phyloP scores from a whole-genome alignment of 2,329 filamentous ascomycete genomes.

The Juglanconis oblonga region DNA sequence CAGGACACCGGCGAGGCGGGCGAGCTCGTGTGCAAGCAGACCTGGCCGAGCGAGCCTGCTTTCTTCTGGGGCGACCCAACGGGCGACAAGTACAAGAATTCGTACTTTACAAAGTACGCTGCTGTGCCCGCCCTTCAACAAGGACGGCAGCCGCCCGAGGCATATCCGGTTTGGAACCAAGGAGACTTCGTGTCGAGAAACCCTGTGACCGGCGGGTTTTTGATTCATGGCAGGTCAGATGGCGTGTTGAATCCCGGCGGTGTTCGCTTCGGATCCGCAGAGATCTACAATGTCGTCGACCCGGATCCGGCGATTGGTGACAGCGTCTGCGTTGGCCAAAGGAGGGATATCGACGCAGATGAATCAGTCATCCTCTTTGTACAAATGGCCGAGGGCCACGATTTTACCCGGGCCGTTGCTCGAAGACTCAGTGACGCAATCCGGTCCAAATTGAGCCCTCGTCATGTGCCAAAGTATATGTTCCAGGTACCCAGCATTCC shows the following conservation, averaged over 20 bases:
- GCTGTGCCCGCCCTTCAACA: conserved; percentile 44
- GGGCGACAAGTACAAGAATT: conserved; percentile 55
- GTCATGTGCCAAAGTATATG: conserved; percentile 40
- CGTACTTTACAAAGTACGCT: conserved; percentile 49
- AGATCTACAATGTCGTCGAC: conserved; percentile 76
- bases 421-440: conserved; percentile 26
- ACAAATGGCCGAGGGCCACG: conserved; percentile 15
- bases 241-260: conserved; percentile 79
- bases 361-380: conserved; percentile 46
- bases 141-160: conserved; percentile 23
- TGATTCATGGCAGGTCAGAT: conserved; percentile 70
- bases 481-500: conserved; percentile 36
- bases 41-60: conserved; percentile 75
- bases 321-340: conserved; percentile 76
- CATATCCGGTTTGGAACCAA: conserved; percentile 60
- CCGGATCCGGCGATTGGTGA: conserved; percentile 65
- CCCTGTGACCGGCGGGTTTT: conserved; percentile 61
- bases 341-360: conserved; percentile 55
- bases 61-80: conserved; percentile 61
- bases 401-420: conserved; percentile 16
- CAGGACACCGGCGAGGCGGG: conserved; percentile 60
- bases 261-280: conserved; percentile 74
- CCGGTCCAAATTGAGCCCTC: conserved; percentile 24
- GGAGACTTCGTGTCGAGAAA: conserved; percentile 70
- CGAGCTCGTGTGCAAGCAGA: conserved; percentile 67